Base-by-base conservation (phyloP, 805 yeast species). In the Myxozyma lipomycoides region DNA sequence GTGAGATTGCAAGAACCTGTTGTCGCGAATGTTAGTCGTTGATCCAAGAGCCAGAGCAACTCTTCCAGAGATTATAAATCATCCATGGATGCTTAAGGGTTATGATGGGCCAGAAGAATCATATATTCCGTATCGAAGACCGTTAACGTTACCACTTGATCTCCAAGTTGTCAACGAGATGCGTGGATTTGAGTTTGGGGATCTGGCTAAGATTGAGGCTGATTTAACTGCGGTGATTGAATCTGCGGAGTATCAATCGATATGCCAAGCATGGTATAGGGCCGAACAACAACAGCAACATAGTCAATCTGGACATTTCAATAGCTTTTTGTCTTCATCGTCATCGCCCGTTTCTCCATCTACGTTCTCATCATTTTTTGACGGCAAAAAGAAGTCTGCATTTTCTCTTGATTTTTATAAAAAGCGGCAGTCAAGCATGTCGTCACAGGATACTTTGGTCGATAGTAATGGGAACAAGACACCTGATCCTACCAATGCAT, bases 71-170 rank as follows among this genome's bases (percentile, higher is more conserved):
- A 86, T 93, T 5, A 75, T 86, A 60, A 75, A 77, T 49, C 98
- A 93, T 62, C 96, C 96, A 1, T 93, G 98, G 98, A 87, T 93
- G 91, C 76, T 76, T 49, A 82, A 82, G 65, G 96, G 96, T 32
- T 89, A 78, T 64, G 96, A 88, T 48, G 78, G 78, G 32, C 78
- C 83, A 0, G 83, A 86, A 0, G 76, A 81, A 9, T 80, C 81
- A 40, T 84, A 82, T 64, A 69, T 93, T 36, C 96, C 98, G 0
- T 76, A 75, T 43, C 76, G 99, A 60, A 68, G 72, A 2, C 98
- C 98, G 2, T 69, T 93, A 61, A 71, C 73, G 17, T 70, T 77
- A 46, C 95, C 95, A 0, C 71, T 87, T 46, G 83, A 86, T 61
- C 74, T 73, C 0, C 76, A 71, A 0, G 86, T 90, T 9, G 71